A percentile compares a stretch with the other conserved stretches of the same genome.
Conservation (phyloP, 441 rosid genomes). For the Jatropha multifida region DNA sequence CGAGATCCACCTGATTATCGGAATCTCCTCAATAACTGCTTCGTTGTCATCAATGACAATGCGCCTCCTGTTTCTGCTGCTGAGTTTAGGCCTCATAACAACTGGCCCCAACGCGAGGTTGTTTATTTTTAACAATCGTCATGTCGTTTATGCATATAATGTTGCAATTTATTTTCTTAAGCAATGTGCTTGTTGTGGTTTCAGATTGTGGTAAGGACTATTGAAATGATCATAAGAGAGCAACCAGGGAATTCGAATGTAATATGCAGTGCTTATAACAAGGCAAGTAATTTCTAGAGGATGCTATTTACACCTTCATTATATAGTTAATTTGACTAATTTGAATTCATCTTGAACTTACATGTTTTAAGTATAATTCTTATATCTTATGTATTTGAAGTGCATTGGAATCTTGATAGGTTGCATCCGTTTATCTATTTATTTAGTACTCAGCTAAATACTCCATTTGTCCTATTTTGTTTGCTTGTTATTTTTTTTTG, state of each 20-base stretch:
- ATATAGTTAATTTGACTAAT: too few species aligned
- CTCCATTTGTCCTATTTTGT: too few species aligned
- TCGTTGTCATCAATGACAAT: conserved; percentile 43
- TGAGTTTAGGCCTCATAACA: conserved; percentile 24
- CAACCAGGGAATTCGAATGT: conserved; percentile 36
- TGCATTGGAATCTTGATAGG: background rate
- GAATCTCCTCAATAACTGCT: conserved; percentile 55
- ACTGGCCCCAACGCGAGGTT: conserved; percentile 73
- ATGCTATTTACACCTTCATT: too few species aligned
- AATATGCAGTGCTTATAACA: conserved; percentile 51
- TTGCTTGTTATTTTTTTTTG: too few species aligned
- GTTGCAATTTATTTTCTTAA: background rate
- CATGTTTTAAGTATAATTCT: too few species aligned
- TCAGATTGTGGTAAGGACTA: conserved; percentile 58
- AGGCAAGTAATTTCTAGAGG: conserved; percentile 35
- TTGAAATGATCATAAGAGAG: conserved; percentile 43
- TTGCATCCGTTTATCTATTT: background rate
- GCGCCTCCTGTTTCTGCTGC: conserved; percentile 45
- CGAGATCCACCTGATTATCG: conserved; percentile 60
- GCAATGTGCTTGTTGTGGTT: background rate
- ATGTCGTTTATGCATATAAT: background rate
- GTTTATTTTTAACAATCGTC: conserved; percentile 24
- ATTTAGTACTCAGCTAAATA: background rate
- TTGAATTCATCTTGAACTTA: too few species aligned
- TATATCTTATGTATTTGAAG: background rate